A percentile compares a stretch with the other conserved stretches of the same genome.
These are phyloP conservation scores for Keithomyces neogunnii DNA, from an alignment of 2,329 filamentous ascomycete species.

Conservation along the genomic window DNA sequence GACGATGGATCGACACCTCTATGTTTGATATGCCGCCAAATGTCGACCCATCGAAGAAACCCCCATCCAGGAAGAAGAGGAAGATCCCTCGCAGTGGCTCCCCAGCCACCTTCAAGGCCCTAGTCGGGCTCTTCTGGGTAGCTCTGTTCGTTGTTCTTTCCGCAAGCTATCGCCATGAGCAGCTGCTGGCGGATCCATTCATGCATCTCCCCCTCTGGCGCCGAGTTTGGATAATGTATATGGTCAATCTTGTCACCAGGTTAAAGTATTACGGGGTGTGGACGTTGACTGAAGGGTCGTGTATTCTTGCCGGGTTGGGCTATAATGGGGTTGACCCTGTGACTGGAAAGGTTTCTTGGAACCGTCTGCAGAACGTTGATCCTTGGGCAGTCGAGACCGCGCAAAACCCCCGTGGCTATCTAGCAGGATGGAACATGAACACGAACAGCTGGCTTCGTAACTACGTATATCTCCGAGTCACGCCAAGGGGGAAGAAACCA, in stretches of 20 bases:
- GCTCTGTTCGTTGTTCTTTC: constrained; percentile 66
- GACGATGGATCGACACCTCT: constrained; percentile 81
- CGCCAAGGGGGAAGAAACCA: constrained; percentile 89
- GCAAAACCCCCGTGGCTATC: constrained; percentile 86
- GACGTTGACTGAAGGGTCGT: constrained; percentile 86
- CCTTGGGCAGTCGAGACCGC: constrained; percentile 80
- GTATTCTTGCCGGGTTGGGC: constrained; percentile 85
- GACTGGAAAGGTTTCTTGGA: constrained; percentile 79
- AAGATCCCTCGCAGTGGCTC: constrained; percentile 86
- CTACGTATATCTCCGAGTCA: constrained; percentile 92
- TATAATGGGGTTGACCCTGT: constrained; percentile 86
- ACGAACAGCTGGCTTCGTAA: constrained; percentile 96
- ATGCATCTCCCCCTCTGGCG: constrained; percentile 59
- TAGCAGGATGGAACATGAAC: constrained; percentile 97
- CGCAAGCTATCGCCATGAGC: constrained; percentile 53
- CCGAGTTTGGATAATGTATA: constrained; percentile 72
- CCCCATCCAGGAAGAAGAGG: constrained; percentile 79
- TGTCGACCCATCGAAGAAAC: constrained; percentile 76
- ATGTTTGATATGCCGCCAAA: constrained; percentile 85
- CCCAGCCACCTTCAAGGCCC: constrained; percentile 71
- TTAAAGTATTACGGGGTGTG: constrained; percentile 97
- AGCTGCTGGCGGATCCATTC: constrained; percentile 59
- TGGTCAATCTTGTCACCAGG: constrained; percentile 72
- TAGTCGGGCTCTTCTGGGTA: constrained; percentile 70
- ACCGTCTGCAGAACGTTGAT: constrained; percentile 82